Evolutionary conservation across 176 grass and related monocot species (phyloP).

Genomic region (Ampelocalamus luodianensis): DNA sequence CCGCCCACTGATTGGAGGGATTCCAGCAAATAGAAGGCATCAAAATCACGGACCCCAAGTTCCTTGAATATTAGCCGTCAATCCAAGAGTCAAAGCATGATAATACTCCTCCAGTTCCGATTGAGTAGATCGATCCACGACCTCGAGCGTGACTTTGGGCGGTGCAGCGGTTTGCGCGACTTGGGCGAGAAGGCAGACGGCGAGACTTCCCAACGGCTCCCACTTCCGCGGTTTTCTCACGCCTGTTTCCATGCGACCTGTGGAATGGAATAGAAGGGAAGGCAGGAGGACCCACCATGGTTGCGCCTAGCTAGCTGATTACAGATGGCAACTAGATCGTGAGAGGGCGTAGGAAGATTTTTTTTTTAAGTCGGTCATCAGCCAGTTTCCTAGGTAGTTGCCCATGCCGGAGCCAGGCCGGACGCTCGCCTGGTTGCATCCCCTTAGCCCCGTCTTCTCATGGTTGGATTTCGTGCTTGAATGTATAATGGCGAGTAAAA

Average conservation of each 20-base stretch:
- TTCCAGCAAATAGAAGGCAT: no score
- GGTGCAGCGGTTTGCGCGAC: neutral
- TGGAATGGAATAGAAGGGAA: neutral
- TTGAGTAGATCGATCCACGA: neutral
- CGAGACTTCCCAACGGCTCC: constrained; percentile 12
- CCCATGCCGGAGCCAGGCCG: neutral
- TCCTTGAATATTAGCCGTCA: no score
- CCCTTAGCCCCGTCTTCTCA: neutral
- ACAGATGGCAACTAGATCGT: neutral
- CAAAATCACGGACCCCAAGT: no score
- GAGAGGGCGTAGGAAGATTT: neutral
- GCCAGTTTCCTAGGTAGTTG: neutral
- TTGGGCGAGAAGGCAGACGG: neutral
- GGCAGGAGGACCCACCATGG: neutral
- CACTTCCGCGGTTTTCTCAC: neutral
- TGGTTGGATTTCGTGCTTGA: neutral
- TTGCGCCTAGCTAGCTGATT: neutral
- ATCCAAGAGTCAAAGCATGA: no score
- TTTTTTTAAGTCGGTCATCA: neutral
- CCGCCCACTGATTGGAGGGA: no score
- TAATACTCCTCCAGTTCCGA: no score
- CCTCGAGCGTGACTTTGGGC: neutral
- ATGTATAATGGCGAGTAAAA: neutral
- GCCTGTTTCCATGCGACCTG: neutral
- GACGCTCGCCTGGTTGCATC: neutral